Base-by-base conservation (phyloP, 1,284 basidiomycete genomes). In the Vanrija sp. region DNA sequence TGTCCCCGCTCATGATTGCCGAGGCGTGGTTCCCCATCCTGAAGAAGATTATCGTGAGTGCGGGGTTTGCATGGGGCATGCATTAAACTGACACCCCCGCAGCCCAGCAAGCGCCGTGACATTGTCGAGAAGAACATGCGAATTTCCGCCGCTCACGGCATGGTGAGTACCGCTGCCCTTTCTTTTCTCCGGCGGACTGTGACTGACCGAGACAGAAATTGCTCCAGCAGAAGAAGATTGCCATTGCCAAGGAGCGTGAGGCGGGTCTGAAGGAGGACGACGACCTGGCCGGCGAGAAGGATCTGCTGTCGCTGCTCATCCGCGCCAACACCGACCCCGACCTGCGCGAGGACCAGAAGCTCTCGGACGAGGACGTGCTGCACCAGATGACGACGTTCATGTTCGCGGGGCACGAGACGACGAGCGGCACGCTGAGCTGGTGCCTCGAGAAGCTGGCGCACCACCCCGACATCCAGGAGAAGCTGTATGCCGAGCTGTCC, bases 381-480 rank as follows among this genome's bases (percentile, higher is more conserved):
- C 85, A 82, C 55, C 88, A 90, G 70, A 86, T 91, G 58, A 84
- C 85, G 10, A 89, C 86, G 0, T 87, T 91, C 69, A 80, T 91
- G 47, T 58, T 74, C 1, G 73, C 75, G 1, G 89, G 89, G 0
- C 86, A 90, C 69, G 89, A 91, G 69, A 91, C 90, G 0, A 87
- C 85, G 0, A 83, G 83, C 0, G 84, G 83, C 0, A 83, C 86
- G 1, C 76, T 87, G 1, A 83, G 86, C 3, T 92, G 88, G 88
- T 82, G 81, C 53, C 75, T 90, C 1, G 86, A 85, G 68, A 81
- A 82, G 18, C 82, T 91, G 14, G 80, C 85, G 0, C 78, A 77
- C 25, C 67, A 83, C 50, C 82, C 79, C 0, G 74, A 75, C 0
- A 73, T 79, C 6, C 89, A 91, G 69, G 62, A 68, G n/a, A 75